These are phyloP conservation scores for Exsudoporus floridanus DNA, from an alignment of 1,284 basidiomycete genomes.

Conservation along the genomic window DNA sequence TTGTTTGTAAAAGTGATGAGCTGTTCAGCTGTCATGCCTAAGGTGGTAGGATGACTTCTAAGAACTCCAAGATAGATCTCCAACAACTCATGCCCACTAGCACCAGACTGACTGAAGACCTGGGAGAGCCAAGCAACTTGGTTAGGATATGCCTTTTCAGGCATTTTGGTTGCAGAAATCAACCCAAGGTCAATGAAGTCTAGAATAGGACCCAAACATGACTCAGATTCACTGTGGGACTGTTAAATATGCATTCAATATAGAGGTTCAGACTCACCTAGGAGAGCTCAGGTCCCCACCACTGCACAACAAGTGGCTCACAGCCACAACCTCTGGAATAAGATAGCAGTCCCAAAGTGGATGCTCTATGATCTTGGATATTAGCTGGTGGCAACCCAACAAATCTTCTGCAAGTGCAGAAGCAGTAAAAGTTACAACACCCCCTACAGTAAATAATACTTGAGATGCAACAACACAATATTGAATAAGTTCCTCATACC, in stretches of 20 bases:
- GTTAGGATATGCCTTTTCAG: constrained; percentile 6
- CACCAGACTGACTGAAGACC: constrained; percentile 7
- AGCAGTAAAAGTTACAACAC: constrained; percentile 65
- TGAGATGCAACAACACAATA: constrained; percentile 10
- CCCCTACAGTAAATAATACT: constrained; percentile 44
- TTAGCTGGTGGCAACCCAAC: constrained; percentile 42
- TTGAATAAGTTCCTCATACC: constrained; percentile 42
- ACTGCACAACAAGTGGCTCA: constrained; percentile 34
- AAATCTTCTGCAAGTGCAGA: constrained; percentile 54
- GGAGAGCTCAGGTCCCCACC: constrained; percentile 30
- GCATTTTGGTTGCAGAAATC: constrained; percentile 23
- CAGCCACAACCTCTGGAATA: constrained; percentile 56
- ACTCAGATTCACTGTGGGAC: constrained; percentile 16
- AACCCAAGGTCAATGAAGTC: constrained; percentile 23
- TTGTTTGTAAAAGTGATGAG: constrained; percentile 17
- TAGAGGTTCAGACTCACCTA: constrained; percentile 22
- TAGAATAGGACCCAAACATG: constrained; percentile 24
- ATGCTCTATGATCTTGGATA: constrained; percentile 53
- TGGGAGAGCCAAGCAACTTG: constrained; percentile 24
- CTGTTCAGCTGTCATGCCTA: constrained; percentile 21
- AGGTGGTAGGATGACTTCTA: constrained; percentile 1
- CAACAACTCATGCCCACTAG: constrained; percentile 17
- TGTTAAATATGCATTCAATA: not conserved
- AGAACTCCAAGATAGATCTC: constrained; percentile 16
- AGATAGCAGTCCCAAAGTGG: constrained; percentile 67